Base-by-base conservation (phyloP, 257 asterid genomes). In the Anisodus acutangulus region DNA sequence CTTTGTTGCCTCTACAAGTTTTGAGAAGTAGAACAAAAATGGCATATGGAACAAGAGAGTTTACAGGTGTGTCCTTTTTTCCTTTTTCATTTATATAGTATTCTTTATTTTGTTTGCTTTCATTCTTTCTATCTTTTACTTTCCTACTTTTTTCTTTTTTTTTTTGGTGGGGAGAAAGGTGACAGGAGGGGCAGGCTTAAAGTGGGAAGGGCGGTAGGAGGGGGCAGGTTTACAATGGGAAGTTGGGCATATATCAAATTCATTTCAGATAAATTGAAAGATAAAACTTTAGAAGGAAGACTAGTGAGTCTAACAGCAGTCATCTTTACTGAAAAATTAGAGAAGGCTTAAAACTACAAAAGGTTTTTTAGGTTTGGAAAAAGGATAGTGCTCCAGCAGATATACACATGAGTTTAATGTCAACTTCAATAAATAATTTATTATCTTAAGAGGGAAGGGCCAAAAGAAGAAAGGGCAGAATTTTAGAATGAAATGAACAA, bases 401-500 rank as follows among this genome's bases (percentile, higher is more conserved):
- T 8, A 54, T 12, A 78, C 12, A 53, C 6, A 47, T 53, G 63
- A 31, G 47, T 78, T 12, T 63, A 7, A 53, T 16, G 78, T 78
- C 63, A 26, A 49, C 81, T 1, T 74, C 59, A 78, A 7, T 12
- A 26, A 78, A 53, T 26, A 26, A 11, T 22, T 78, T 78, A 26
- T 26, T 22, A 78, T 78, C 49, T 7, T 53, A 78, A 26, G 82
- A 53, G 19, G 4, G 62, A 76, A 9, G 47, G 26, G 47, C 47
- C 83, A 69, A 15, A 53, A 45, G 76, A 51, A 82, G 51, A 39
- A 70, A 57, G 79, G 6, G 57, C 47, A 17, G 55, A 59, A 58
- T 76, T 22, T 26, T 3, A 59, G 79, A 79, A 39, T 51, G 80
- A 66, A 51, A 53, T 9, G 88, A 79, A 35, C 53, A 81, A 93